Percentiles rank a stretch among this genome's conserved stretches.
phyloP scores from a whole-genome alignment of 108 stramenopile genomes.

The Cyclotella baltica region DNA sequence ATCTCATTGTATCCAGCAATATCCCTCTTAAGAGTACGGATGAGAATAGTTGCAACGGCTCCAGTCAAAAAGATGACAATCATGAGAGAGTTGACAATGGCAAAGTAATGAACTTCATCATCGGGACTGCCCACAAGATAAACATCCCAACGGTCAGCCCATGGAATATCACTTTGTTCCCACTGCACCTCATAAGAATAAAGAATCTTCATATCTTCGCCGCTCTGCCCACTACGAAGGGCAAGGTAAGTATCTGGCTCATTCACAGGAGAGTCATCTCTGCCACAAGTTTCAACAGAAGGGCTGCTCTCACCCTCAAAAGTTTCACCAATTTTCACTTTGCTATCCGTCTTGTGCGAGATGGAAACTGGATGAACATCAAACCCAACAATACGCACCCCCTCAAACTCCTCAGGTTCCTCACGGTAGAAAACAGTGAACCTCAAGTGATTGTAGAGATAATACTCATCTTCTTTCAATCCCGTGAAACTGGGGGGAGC shows the following conservation, averaged over 20 bases:
- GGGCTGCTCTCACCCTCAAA: conserved; percentile 17
- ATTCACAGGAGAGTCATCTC: conserved; percentile 43
- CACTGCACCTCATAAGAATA: conserved; percentile 96
- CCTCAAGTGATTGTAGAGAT: conserved; percentile 92
- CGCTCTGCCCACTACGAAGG: conserved; percentile 46
- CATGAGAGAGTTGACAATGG: conserved; percentile 98
- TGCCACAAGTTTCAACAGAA: neutral
- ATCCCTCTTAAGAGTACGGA: conserved; percentile 95
- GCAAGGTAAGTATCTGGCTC: conserved; percentile 58
- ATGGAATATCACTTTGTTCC: conserved; percentile 82
- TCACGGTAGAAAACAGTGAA: conserved; percentile 88
- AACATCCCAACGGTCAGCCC: conserved; percentile 99
- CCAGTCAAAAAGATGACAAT: conserved; percentile 98
- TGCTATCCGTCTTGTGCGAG: conserved; percentile 66
- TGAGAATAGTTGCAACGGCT: conserved; percentile 96
- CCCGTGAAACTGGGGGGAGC: conserved; percentile 67
- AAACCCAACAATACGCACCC: conserved; percentile 93
- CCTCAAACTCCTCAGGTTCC: conserved; percentile 68
- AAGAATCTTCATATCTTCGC: conserved; percentile 61
- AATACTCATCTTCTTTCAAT: conserved; percentile 66
- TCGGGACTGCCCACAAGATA: conserved; percentile 94
- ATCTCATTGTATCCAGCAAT: conserved; percentile 97
- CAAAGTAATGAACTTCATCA: conserved; percentile 99
- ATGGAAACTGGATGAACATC: conserved; percentile 92
- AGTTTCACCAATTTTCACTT: conserved; percentile 24